Conservation (phyloP, 2,329 filamentous ascomycete species). For the Penicillium sp. region DNA sequence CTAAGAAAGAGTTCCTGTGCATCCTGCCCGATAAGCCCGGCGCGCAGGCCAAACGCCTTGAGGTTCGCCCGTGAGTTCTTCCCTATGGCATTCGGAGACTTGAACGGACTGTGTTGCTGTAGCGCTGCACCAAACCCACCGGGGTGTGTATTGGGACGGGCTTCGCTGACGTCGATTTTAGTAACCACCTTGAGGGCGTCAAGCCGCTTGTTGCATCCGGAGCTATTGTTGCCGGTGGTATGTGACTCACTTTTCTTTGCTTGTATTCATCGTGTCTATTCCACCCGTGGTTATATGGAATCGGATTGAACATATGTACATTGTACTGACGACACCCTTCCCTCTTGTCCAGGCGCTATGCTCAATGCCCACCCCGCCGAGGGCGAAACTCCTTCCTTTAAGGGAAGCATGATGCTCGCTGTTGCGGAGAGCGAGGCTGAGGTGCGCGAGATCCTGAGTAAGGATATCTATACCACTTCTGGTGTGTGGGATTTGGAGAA, state of each 20-base stretch:
- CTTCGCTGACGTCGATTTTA: slow-evolving; percentile 20
- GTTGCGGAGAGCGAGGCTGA: slow-evolving; percentile 68
- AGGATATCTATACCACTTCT: slow-evolving; percentile 68
- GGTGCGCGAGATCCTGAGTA: slow-evolving; percentile 63
- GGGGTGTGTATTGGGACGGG: too few relatives aligned
- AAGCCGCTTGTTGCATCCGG: slow-evolving; percentile 55
- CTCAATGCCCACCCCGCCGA: slow-evolving; percentile 65
- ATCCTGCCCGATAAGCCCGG: slow-evolving; percentile 67
- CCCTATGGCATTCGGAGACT: not conserved
- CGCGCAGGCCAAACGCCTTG: slow-evolving; percentile 59
- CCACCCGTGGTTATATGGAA: too few relatives aligned
- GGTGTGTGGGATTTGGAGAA: slow-evolving; percentile 82
- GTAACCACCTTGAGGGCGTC: slow-evolving; percentile 58
- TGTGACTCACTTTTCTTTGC: slow-evolving; percentile 22
- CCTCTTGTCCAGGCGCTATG: slow-evolving; percentile 56
- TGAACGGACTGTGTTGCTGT: too few relatives aligned
- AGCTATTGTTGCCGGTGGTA: slow-evolving; percentile 64
- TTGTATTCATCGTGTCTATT: not conserved
- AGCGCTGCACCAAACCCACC: too few relatives aligned
- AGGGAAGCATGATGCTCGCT: slow-evolving; percentile 69
- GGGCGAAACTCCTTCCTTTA: slow-evolving; percentile 63
- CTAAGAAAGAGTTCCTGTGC: slow-evolving; percentile 65
- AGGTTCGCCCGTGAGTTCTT: slow-evolving; percentile 38
- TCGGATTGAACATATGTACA: too few relatives aligned
- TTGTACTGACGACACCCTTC: not conserved